Evolutionary conservation across 2,329 filamentous ascomycete species (phyloP), one percentile per base, ranked within the genome.

Genomic region (Verticillium nonalfalfae): DNA sequence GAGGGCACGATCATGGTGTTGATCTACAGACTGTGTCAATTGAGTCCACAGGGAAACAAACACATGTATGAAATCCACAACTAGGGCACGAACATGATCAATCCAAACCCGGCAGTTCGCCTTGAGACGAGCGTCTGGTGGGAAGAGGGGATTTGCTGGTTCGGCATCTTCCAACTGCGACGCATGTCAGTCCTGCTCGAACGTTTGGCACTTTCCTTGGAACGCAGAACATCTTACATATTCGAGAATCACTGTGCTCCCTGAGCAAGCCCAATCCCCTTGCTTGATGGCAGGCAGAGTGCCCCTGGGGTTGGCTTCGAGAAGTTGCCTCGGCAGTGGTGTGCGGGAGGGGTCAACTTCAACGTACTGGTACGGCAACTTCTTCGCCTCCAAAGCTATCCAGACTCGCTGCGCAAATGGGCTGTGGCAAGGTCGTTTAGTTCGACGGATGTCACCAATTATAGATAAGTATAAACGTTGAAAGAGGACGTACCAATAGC

Each of bases 351-450:
- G 90, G 69, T 96, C 90, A 56, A 91, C 87, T 74, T 96, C 92
- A 68, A 92, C 88, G 74, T 96, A 96, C 71, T 96, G 90, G 71
- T 96, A 96, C 40, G 84, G 78, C 9, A 95, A 81, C 18, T 85
- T 83, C 72, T 95, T 95, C 68, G 87, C 80, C 73, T 96, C 91
- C 39, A 96, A 81, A 1, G 91, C 90, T 65, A 96, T 95, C 92
- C 92, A 96, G 33, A 95, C 90, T 18, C 91, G 86, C 71, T 96
- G 91, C 1, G 92, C 91, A 71, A 94, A 95, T 33, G 91, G 91
- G 70, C 89, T 90, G 55, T 7, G 64, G 21, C 9, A 50, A 13
- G 7, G 11, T 11, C 15, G 2, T 6, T 40, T n/a, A 10, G 18
- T 50, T 11, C 21, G 45, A 21, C 7, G 5, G 7, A 11, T 11